A percentile compares a stretch with the other conserved stretches of the same genome.
Conservation (phyloP, 2,329 filamentous ascomycete species). For the Alternaria triticina region DNA sequence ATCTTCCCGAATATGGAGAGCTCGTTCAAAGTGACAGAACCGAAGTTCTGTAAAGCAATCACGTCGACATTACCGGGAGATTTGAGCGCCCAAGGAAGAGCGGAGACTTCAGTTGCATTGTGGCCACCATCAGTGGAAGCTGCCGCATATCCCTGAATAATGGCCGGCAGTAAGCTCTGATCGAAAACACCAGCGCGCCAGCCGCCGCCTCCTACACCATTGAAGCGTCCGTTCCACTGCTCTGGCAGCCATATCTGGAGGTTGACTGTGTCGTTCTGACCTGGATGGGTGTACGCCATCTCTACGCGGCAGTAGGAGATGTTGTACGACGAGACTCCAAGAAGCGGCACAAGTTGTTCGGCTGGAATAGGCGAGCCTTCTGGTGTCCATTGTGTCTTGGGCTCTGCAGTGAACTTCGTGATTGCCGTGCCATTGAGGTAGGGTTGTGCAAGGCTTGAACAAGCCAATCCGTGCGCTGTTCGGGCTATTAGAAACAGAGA, state of each 20-base stretch:
- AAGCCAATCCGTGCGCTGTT: not conserved
- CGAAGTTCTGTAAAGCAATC: not conserved
- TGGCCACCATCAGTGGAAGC: conserved; percentile 44
- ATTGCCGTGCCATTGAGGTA: not conserved
- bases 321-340: not conserved
- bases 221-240: conserved; percentile 43
- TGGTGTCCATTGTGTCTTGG: not conserved
- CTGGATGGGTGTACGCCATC: not conserved
- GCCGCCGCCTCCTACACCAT: conserved; percentile 41
- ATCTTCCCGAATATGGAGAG: conserved; percentile 43
- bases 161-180: conserved; percentile 28
- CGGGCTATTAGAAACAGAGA: not conserved
- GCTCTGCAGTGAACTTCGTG: not conserved
- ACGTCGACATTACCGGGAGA: not conserved
- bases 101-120: conserved; percentile 6
- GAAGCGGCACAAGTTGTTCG: not conserved
- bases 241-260: conserved; percentile 43
- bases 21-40: conserved; percentile 27
- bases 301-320: not conserved
- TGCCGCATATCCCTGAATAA: conserved; percentile 41
- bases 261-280: conserved; percentile 28
- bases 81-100: not conserved
- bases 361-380: not conserved
- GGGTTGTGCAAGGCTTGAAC: not conserved
- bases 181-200: conserved; percentile 39